These are phyloP conservation scores for Aspergillus cavernicola DNA, from an alignment of 495 filamentous ascomycete genomes.

Conservation along the genomic window DNA sequence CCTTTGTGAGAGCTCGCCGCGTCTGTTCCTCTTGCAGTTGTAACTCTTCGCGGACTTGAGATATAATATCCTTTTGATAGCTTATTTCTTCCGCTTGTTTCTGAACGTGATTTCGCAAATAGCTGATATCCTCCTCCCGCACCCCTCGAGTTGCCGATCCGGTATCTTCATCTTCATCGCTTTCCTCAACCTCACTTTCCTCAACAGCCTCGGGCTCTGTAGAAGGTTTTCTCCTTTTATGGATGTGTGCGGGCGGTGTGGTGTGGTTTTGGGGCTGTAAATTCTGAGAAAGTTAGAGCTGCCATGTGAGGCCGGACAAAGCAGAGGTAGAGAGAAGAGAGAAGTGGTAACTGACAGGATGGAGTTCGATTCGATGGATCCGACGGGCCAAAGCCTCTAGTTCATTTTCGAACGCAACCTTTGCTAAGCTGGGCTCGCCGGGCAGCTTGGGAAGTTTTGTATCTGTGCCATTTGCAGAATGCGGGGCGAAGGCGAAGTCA, in stretches of 20 bases:
- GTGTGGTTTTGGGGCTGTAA: conserved; percentile 32
- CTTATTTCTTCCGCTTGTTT: conserved; percentile 76
- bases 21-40: conserved; percentile 61
- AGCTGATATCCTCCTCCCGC: conserved; percentile 67
- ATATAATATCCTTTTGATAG: conserved; percentile 66
- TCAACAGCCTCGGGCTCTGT: conserved; percentile 25
- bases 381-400: conserved; percentile 63
- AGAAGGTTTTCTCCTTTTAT: conserved; percentile 26
- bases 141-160: conserved; percentile 42
- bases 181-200: conserved; percentile 40
- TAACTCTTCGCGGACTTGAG: conserved; percentile 62
- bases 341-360: conserved; percentile 55
- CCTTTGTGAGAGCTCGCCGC: conserved; percentile 50
- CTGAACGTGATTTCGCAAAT: conserved; percentile 69
- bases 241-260: conserved; percentile 29
- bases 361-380: conserved; percentile 65
- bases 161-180: conserved; percentile 39
- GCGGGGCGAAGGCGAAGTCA: conserved; percentile 31
- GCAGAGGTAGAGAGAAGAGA: conserved; percentile 36
- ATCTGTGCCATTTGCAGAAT: conserved; percentile 35
- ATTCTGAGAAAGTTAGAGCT: conserved; percentile 32
- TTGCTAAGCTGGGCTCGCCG: conserved; percentile 59
- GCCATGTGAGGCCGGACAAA: too few species aligned
- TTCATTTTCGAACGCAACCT: conserved; percentile 66
- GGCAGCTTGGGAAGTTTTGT: conserved; percentile 55